Base-by-base conservation (phyloP, 2,329 filamentous ascomycete species). In the Claviceps quebecensis region DNA sequence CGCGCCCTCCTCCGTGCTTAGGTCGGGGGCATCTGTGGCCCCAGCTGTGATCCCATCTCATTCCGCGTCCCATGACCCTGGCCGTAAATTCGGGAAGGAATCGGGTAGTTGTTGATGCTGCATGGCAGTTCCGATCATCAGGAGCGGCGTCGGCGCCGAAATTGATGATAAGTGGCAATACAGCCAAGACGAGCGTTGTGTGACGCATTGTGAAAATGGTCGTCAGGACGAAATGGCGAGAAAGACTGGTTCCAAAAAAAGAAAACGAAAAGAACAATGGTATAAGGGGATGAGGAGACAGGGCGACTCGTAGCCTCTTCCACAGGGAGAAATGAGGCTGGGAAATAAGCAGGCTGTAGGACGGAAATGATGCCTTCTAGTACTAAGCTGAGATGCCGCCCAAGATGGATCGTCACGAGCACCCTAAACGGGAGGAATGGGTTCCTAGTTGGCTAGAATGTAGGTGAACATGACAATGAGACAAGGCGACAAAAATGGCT, bases 21-120 rank as follows among this genome's bases (percentile, higher is more conserved):
- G 46, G 41, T 9, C 37, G 23, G 14, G 39, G 38, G 13, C 48
- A 50, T 14, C 14, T 26, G 4, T 14, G 17, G 16, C 17, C 38
- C 34, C 23, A 50, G 13, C 41, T 19, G 23, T 13, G 22, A 23
- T 29, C 19, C 50, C 53, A 54, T 6, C 14, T 47, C 5, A 48
- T 29, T 14, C 47, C 49, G 3, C 47, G 43, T 5, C 29, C 47
- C 11, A 38, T 19, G 17, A 52, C 41, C 29, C 7, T 52, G 13
- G 49, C 39, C 14, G 53, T 54, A 6, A 14, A 49, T 29, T 44
- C 47, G 5, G 53, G 44, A 9, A 54, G 47, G 38, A 36, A 36
- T 6, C 23, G 39, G 16, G 34, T 52, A 22, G 40, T 22, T n/a
- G 52, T 52, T 5, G n/a, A 22, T 2, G 43, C 36, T 4, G 37